Base-by-base conservation (phyloP, 139 green algal genomes). In the Coccomyxa sp. region DNA sequence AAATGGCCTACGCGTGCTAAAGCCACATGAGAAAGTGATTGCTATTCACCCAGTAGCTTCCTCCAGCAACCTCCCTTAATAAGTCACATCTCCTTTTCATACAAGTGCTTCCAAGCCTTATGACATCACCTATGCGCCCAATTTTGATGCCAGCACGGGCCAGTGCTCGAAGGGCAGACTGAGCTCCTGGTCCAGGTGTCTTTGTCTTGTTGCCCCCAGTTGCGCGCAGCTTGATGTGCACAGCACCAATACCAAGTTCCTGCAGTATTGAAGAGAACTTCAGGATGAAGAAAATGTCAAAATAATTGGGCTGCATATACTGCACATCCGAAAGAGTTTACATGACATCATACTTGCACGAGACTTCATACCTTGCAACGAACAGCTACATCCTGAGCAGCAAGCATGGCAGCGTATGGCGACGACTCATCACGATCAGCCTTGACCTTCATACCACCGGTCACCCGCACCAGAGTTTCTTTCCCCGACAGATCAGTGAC, bases 401-500 rank as follows among this genome's bases (percentile, higher is more conserved):
- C 97, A 95, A 99, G 93, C 97, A 99, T 99, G 76, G 97, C 97
- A 63, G 97, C 97, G 87, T 99, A 99, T 71, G 97, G 97, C 13
- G 95, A 98, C 45, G 96, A 98, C 93, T 99, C 97, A 83, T 99
- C 97, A 74, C 97, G 94, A 87, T 99, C 97, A 84, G 97, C 97
- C 92, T 99, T 99, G 68, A 99, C 97, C 91, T 99, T 99, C 97
- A 99, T 99, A 86, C 97, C 97, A 80, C 97, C 96, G 32, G 97
- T 99, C 18, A 99, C 93, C 79, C 97, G 95, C 81, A 87, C 88
- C 63, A 99, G 92, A 79, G 97, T 99, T 89, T 99, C 97, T 88
- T 97, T 97, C 79, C 97, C 97, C 13, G 97, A 99, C 81, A 99
- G 90, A 92, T 99, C 97, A 38, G 97, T 99, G 77, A 99, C 95